These are phyloP conservation scores for Pythium periplocum DNA, from an alignment of 352 stramenopile species.

Conservation along the genomic window DNA sequence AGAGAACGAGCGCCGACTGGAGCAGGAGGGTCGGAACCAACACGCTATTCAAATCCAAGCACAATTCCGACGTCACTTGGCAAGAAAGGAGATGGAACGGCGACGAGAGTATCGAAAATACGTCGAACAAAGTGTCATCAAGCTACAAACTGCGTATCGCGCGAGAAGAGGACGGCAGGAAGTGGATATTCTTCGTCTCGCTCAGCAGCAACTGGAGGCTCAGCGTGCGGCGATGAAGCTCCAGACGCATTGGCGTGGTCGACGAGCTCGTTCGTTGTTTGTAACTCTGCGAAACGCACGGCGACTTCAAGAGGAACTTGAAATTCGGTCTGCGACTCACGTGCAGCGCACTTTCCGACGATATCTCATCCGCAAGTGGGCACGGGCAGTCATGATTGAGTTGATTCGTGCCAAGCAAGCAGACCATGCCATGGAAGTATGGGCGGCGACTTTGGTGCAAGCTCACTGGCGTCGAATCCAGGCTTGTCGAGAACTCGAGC, in stretches of 20 bases:
- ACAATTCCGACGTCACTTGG: slow-evolving; percentile 37
- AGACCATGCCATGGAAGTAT: slow-evolving; percentile 55
- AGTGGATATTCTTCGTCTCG: slow-evolving; percentile 34
- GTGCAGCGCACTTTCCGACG: slow-evolving; percentile 42
- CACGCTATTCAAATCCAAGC: slow-evolving; percentile 48
- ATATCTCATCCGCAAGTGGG: slow-evolving; percentile 39
- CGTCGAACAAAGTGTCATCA: slow-evolving; percentile 41
- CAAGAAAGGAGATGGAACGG: slow-evolving; percentile 22
- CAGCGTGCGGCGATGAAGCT: slow-evolving; percentile 33
- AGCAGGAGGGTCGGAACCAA: slow-evolving; percentile 27
- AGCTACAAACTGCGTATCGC: slow-evolving; percentile 56
- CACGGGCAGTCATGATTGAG: slow-evolving; percentile 37
- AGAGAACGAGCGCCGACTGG: slow-evolving; percentile 22
- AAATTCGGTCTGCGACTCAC: slow-evolving; percentile 26
- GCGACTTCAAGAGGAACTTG: slow-evolving; percentile 20
- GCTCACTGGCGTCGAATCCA: slow-evolving; percentile 47
- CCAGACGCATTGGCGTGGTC: slow-evolving; percentile 47
- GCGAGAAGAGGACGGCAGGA: slow-evolving; percentile 37
- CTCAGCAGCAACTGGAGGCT: slow-evolving; percentile 28
- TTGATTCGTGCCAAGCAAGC: slow-evolving; percentile 34
- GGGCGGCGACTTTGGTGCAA: slow-evolving; percentile 69
- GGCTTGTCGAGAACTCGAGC: slow-evolving; percentile 27
- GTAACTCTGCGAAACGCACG: slow-evolving; percentile 33
- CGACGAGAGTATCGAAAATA: slow-evolving; percentile 22
- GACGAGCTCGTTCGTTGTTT: slow-evolving; percentile 39